Base-by-base conservation (phyloP, 2,329 filamentous ascomycete species). In the Blastomyces parvus region DNA sequence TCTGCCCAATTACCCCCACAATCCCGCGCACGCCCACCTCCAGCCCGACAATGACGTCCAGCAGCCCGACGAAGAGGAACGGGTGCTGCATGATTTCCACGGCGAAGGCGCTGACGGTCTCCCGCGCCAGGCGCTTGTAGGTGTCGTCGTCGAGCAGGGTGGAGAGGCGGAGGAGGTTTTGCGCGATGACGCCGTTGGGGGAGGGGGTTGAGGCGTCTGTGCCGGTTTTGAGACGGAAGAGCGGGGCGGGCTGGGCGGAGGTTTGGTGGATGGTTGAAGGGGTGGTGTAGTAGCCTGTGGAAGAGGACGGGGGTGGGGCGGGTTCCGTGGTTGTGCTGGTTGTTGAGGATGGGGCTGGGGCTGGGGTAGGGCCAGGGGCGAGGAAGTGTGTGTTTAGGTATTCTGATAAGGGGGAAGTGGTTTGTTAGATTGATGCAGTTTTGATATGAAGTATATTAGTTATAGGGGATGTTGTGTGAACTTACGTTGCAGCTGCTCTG, bases 201-300 rank as follows among this genome's bases (percentile, higher is more conserved):
- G 91, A 94, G 0, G 94, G 94, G 65, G 94, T 88, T 1, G 91
- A 88, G 5, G 90, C 90, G 74, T 99, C 94, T 83, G 97, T 97
- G 67, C 91, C 94, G 66, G 95, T 91, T 77, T 99, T 99, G 59
- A 97, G 83, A 30, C 93, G 88, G 65, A 97, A 84, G 64, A 97
- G 87, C 17, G 76, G 75, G 9, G 72, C 71, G 0, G 76, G 76
- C 36, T 88, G 83, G 70, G 91, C 85, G 0, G 86, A 79, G 0
- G 52, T n/a, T 19, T 86, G 79, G 11, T 87, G 85, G 52, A 82
- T 76, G 14, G 64, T 77, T 7, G 75, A 74, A 2, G 75, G 73
- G 1, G 77, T 76, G 56, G 74, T 76, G 62, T 79, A 77, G 53
- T 75, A 79, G 9, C 74, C 76, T n/a, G 73, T 73, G 6, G 74